phyloP scores from a whole-genome alignment of 257 asterid species.

The Nicotiana undulata region DNA sequence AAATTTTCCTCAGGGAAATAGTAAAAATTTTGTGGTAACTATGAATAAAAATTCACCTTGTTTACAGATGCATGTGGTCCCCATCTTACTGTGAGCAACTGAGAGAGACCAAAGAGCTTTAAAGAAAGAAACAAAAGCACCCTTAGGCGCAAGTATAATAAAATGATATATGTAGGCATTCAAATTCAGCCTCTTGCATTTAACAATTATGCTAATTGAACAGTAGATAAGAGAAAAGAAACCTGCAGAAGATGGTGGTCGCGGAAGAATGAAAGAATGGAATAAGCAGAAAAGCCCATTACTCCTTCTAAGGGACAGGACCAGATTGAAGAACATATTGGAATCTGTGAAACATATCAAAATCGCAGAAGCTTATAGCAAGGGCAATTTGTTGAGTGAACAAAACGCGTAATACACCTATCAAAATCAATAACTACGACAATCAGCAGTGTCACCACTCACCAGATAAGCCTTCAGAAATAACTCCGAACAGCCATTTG shows the following conservation, averaged over 20 bases:
- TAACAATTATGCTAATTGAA: too few species aligned
- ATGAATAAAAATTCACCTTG: slow-evolving; percentile 25
- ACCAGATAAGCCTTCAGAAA: slow-evolving; percentile 70
- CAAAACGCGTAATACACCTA: neutral
- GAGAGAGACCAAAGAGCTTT: slow-evolving; percentile 51
- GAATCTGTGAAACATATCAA: slow-evolving; percentile 33
- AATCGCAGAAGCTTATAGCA: too few species aligned
- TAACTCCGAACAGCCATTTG: slow-evolving; percentile 64
- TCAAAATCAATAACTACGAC: neutral
- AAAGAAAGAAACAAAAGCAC: neutral
- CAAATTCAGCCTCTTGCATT: neutral
- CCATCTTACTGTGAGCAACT: slow-evolving; percentile 70
- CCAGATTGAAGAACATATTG: slow-evolving; percentile 31
- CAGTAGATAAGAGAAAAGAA: neutral
- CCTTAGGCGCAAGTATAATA: neutral
- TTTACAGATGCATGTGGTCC: slow-evolving; percentile 56
- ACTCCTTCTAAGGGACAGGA: too few species aligned
- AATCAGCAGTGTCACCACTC: neutral
- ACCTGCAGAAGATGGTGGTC: slow-evolving; percentile 93
- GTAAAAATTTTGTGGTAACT: neutral
- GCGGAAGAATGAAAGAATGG: slow-evolving; percentile 78
- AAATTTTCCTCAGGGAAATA: neutral
- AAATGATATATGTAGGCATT: neutral
- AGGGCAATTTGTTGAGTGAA: neutral
- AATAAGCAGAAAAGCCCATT: slow-evolving; percentile 17